Conservation (phyloP, 805 yeast genomes). For the Yueomyces sinensis region DNA sequence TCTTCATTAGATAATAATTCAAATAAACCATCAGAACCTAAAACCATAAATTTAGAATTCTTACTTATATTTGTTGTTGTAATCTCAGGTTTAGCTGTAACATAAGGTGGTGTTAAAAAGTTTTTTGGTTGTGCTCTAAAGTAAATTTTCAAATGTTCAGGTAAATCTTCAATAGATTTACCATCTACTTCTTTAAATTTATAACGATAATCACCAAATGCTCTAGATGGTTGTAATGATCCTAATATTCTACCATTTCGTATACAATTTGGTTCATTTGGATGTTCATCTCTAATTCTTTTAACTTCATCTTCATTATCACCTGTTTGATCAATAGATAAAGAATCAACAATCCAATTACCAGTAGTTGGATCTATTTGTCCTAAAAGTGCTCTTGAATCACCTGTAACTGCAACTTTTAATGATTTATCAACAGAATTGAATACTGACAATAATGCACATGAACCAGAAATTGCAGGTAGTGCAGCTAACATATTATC, state of each 20-base stretch:
- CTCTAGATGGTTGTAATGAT: constrained; percentile 85
- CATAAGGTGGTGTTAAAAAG: constrained; percentile 86
- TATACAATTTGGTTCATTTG: constrained; percentile 74
- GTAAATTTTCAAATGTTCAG: constrained; percentile 67
- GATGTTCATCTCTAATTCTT: constrained; percentile 77
- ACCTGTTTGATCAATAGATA: constrained; percentile 90
- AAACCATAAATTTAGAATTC: constrained; percentile 66
- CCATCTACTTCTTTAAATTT: constrained; percentile 54
- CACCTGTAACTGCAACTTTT: constrained; percentile 93
- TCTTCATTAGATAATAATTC: constrained; percentile 89
- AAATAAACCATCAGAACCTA: constrained; percentile 90
- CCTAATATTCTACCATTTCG: constrained; percentile 87
- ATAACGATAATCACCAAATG: constrained; percentile 94
- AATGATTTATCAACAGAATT: constrained; percentile 61
- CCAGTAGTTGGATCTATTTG: constrained; percentile 42
- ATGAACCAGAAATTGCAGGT: constrained; percentile 93
- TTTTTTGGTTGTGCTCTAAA: constrained; percentile 65
- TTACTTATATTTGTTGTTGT: constrained; percentile 69
- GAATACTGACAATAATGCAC: constrained; percentile 79
- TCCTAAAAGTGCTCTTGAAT: constrained; percentile 84
- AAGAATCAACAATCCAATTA: constrained; percentile 77
- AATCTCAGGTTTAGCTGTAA: constrained; percentile 90
- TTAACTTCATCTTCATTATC: constrained; percentile 78
- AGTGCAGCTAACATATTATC: constrained; percentile 49
- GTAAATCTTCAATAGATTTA: constrained; percentile 38